Evolutionary conservation across 1,284 basidiomycete species (phyloP).

Genomic region (Trichosporon inkin): DNA sequence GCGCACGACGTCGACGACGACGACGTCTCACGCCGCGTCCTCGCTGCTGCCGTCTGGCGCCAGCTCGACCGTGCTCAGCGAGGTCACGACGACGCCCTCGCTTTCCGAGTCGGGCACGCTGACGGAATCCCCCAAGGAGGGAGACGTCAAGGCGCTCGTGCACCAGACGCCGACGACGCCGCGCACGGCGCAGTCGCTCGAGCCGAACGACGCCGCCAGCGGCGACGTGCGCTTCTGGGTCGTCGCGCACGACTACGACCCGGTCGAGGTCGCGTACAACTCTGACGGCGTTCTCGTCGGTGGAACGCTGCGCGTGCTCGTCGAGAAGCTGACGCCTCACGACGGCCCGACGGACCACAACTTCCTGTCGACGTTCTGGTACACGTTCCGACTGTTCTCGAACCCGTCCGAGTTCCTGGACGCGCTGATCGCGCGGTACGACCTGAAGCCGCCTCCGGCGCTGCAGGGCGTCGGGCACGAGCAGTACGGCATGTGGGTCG

Average conservation of each 20-base stretch:
- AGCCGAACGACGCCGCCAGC: conserved; percentile 12
- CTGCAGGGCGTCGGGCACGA: conserved; percentile 46
- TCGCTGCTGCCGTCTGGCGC: conserved; percentile 5
- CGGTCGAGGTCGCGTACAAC: conserved; percentile 84
- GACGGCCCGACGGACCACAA: conserved; percentile 75
- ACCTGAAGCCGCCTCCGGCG: conserved; percentile 56
- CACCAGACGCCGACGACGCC: conserved; percentile 9
- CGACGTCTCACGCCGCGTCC: not conserved
- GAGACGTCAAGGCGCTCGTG: conserved; percentile 8
- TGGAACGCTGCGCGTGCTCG: conserved; percentile 78
- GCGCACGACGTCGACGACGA: not conserved
- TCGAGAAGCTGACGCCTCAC: conserved; percentile 96
- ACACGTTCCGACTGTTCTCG: conserved; percentile 92
- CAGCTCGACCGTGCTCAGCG: conserved; percentile 1
- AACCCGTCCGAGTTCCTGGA: conserved; percentile 71
- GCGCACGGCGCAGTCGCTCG: conserved; percentile 7
- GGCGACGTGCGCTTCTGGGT: conserved; percentile 45
- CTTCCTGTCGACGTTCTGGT: conserved; percentile 84
- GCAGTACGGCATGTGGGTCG: conserved; percentile 71
- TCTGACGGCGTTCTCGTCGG: conserved; percentile 84
- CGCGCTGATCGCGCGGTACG: conserved; percentile 74
- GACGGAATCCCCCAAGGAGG: conserved; percentile 6
- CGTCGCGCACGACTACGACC: conserved; percentile 51
- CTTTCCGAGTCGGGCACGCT: not conserved
- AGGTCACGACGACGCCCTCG: not conserved